These are phyloP conservation scores for Angomonas deanei DNA, from an alignment of 208 protist genomes.

Conservation along the genomic window DNA sequence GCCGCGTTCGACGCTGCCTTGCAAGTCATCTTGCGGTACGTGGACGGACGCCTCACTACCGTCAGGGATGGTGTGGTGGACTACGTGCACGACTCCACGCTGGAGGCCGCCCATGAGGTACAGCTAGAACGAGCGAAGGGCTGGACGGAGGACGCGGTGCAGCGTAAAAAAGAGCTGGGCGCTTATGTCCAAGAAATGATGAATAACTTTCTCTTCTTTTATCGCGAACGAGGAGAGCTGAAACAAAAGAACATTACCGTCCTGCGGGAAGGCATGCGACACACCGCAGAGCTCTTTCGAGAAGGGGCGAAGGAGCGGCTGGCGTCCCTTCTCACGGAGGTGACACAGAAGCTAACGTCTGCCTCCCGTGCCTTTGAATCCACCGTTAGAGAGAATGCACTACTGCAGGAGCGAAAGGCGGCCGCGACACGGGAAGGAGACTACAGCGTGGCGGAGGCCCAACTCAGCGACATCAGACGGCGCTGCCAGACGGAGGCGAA, in stretches of 20 bases:
- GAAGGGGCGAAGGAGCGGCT: slow-evolving; percentile 14
- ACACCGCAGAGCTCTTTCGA: slow-evolving; percentile 16
- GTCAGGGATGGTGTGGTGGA: slow-evolving; percentile 41
- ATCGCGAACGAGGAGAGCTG: slow-evolving; percentile 25
- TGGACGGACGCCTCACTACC: slow-evolving; percentile 23
- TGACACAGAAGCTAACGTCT: slow-evolving; percentile 19
- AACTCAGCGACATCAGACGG: slow-evolving; percentile 30
- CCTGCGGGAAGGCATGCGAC: slow-evolving; percentile 24
- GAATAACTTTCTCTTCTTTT: slow-evolving; percentile 34
- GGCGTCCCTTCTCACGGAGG: slow-evolving; percentile 17
- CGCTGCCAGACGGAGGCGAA: slow-evolving; percentile 28
- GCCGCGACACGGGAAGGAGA: slow-evolving; percentile 31
- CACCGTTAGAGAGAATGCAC: slow-evolving; percentile 13
- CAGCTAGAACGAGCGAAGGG: slow-evolving; percentile 23
- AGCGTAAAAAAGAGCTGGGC: slow-evolving; percentile 29
- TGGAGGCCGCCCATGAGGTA: slow-evolving; percentile 33
- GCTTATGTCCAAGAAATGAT: slow-evolving; percentile 37
- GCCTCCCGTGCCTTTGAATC: slow-evolving; percentile 10
- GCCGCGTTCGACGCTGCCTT: slow-evolving; percentile 15
- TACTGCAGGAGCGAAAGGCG: slow-evolving; percentile 20
- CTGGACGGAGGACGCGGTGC: slow-evolving; percentile 37
- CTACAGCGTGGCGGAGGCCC: slow-evolving; percentile 16
- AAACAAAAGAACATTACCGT: slow-evolving; percentile 25
- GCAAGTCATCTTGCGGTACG: slow-evolving; percentile 30
- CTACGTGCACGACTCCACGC: slow-evolving; percentile 44